phyloP scores from a whole-genome alignment of 768 basidiomycete genomes.

The Mycena olivaceomarginata region DNA sequence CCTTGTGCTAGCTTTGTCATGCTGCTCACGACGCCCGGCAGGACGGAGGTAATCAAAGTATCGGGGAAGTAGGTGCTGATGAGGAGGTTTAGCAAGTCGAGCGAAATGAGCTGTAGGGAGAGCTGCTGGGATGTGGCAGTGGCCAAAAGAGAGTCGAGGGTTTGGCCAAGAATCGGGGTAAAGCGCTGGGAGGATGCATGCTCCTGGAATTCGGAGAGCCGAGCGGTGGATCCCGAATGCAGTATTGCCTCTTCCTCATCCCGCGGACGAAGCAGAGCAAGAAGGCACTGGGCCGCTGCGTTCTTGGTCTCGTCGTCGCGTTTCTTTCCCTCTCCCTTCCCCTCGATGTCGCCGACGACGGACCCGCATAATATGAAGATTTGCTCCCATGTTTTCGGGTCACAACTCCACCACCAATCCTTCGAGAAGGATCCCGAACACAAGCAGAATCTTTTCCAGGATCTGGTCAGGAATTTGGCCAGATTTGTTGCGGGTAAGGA shows the following conservation, averaged over 20 bases:
- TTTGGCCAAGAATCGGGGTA: constrained; percentile 89
- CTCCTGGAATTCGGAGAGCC: constrained; percentile 61
- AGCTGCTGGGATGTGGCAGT: constrained; percentile 74
- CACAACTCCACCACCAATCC: constrained; percentile 92
- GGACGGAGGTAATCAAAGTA: constrained; percentile 74
- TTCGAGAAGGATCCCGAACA: constrained; percentile 77
- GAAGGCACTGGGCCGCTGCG: constrained; percentile 82
- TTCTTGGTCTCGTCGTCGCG: constrained; percentile 90
- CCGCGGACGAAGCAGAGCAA: constrained; percentile 76
- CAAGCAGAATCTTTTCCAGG: constrained; percentile 81
- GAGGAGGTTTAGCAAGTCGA: constrained; percentile 74
- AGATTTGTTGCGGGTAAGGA: constrained; percentile 86
- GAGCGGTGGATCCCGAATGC: constrained; percentile 50
- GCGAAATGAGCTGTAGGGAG: constrained; percentile 78
- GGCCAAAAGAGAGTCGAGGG: constrained; percentile 82
- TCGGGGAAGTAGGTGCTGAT: constrained; percentile 76
- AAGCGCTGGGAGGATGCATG: constrained; percentile 70
- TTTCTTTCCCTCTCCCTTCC: constrained; percentile 79
- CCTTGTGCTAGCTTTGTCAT: constrained; percentile 85
- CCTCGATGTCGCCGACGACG: constrained; percentile 78
- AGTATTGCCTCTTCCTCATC: constrained; percentile 59
- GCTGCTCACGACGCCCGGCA: constrained; percentile 90
- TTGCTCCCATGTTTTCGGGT: constrained; percentile 87
- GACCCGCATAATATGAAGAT: constrained; percentile 86
- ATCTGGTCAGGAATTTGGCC: constrained; percentile 85